Percentiles rank a stretch among this genome's conserved stretches.
phyloP scores from a whole-genome alignment of 2,329 filamentous ascomycete genomes.

The Xylaria sp. region DNA sequence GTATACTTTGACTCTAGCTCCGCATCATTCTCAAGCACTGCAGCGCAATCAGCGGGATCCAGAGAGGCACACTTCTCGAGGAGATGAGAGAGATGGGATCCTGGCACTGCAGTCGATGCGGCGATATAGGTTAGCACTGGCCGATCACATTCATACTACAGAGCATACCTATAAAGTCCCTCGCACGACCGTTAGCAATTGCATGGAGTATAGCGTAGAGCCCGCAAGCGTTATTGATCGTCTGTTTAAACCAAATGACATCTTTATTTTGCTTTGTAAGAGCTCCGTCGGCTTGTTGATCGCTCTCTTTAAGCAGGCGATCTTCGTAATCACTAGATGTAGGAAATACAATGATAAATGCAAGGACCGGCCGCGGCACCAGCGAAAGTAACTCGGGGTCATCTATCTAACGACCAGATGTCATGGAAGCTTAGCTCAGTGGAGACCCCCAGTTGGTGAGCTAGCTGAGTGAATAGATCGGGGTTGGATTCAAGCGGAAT shows the following conservation, averaged over 20 bases:
- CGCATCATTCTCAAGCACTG: not conserved
- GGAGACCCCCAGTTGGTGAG: slow-evolving; percentile 74
- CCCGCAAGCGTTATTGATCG: slow-evolving; percentile 82
- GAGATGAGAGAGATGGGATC: not conserved
- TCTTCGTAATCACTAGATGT: slow-evolving; percentile 46
- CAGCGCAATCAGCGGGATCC: not conserved
- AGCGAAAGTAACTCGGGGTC: slow-evolving; percentile 64
- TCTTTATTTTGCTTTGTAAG: slow-evolving; percentile 61
- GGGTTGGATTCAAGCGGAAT: slow-evolving; percentile 58
- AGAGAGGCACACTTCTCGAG: slow-evolving; percentile 4
- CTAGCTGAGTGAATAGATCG: slow-evolving; percentile 75
- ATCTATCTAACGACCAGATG: slow-evolving; percentile 79
- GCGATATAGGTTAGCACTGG: too few species aligned
- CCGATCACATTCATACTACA: too few species aligned
- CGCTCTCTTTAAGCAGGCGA: slow-evolving; percentile 43
- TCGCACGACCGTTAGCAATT: slow-evolving; percentile 70
- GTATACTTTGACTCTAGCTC: not conserved
- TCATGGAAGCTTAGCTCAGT: slow-evolving; percentile 75
- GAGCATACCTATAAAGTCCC: slow-evolving; percentile 37
- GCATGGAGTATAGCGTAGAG: slow-evolving; percentile 79
- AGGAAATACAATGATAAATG: slow-evolving; percentile 81
- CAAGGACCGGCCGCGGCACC: slow-evolving; percentile 76
- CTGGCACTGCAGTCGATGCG: not conserved
- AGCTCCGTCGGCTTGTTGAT: slow-evolving; percentile 11
- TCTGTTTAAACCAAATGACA: slow-evolving; percentile 84